These are phyloP conservation scores for Xerocomellus intermedius DNA, from an alignment of 768 basidiomycete genomes.

Conservation along the genomic window DNA sequence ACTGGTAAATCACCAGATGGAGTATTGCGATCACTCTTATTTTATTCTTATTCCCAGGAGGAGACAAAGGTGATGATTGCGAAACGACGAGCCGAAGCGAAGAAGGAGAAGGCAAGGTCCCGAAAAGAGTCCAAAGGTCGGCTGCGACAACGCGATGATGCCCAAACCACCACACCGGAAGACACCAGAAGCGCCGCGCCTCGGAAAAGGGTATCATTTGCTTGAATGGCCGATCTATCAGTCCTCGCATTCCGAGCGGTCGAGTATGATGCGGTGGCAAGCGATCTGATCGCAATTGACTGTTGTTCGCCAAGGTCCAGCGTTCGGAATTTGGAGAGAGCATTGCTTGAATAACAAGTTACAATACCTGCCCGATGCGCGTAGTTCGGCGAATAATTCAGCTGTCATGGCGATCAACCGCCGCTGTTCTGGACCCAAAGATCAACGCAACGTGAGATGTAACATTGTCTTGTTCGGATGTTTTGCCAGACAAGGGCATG, in stretches of 20 bases:
- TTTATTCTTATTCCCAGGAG: slow-evolving; percentile 33
- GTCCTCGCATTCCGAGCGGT: slow-evolving; percentile 19
- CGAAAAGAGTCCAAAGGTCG: slow-evolving; percentile 25
- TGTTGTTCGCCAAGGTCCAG: slow-evolving; percentile 10
- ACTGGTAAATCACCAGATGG: slow-evolving; percentile 35
- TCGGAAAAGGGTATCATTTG: slow-evolving; percentile 37
- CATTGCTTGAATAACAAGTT: slow-evolving; percentile 13
- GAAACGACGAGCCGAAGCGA: slow-evolving; percentile 36
- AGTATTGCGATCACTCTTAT: slow-evolving; percentile 6
- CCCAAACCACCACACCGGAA: slow-evolving; percentile 12
- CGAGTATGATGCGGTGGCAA: slow-evolving; percentile 2
- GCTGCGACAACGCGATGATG: slow-evolving; percentile 11
- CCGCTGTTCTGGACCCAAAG: slow-evolving; percentile 12
- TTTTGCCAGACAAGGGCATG: background rate
- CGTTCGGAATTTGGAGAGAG: slow-evolving; percentile 6
- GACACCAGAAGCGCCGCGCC: slow-evolving; percentile 12
- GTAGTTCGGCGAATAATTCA: slow-evolving; percentile 19
- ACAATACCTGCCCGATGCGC: slow-evolving; percentile 15
- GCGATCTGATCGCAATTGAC: slow-evolving; percentile 28
- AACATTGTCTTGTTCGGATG: background rate
- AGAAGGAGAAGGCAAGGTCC: slow-evolving; percentile 39
- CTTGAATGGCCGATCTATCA: slow-evolving; percentile 22
- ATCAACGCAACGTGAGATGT: slow-evolving; percentile 12
- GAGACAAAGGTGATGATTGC: slow-evolving; percentile 41
- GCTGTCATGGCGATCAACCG: slow-evolving; percentile 18